These are phyloP conservation scores for Nymphaea colorata DNA, from an alignment of 164 flowering plant genomes.

Conservation along the genomic window DNA sequence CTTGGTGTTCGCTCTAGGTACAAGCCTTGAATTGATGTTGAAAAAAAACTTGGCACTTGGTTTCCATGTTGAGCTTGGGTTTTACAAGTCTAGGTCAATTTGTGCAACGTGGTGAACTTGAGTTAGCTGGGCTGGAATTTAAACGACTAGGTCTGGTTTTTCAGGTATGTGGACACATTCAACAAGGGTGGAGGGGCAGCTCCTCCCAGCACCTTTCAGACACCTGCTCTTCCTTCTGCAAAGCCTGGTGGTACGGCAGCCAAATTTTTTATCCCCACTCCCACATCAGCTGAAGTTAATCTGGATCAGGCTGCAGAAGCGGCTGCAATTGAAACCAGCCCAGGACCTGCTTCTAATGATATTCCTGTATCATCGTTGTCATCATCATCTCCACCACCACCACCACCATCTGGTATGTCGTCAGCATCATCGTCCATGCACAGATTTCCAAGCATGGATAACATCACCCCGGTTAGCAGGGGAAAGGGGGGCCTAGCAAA, in stretches of 20 bases:
- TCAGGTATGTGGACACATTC: conserved; percentile 80
- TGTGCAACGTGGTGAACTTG: not conserved
- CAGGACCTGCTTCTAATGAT: conserved; percentile 17
- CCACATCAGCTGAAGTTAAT: conserved; percentile 10
- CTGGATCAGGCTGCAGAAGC: conserved; percentile 9
- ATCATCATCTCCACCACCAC: not conserved
- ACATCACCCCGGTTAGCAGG: conserved; percentile 15
- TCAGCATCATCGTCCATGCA: conserved; percentile 23
- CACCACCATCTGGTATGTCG: conserved; percentile 5
- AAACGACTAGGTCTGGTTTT: conserved; percentile 1
- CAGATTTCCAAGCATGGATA: conserved; percentile 53
- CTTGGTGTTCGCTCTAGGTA: conserved; percentile 71
- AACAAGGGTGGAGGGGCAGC: conserved; percentile 41
- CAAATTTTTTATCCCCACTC: conserved; percentile 54
- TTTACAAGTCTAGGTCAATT: not conserved
- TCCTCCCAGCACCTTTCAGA: conserved; percentile 36
- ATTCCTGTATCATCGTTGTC: conserved; percentile 11
- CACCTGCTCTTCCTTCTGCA: conserved; percentile 39
- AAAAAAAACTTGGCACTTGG: not conserved
- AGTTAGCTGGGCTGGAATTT: not conserved
- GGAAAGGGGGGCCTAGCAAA: conserved; percentile 6
- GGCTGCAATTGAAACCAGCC: conserved; percentile 12
- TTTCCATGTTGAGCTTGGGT: not conserved
- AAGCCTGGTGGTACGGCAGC: conserved; percentile 24
- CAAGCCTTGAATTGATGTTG: not conserved